Evolutionary conservation across 306 rosid species (phyloP), one percentile per base, ranked within the genome.

Genomic region (Malus orientalis): DNA sequence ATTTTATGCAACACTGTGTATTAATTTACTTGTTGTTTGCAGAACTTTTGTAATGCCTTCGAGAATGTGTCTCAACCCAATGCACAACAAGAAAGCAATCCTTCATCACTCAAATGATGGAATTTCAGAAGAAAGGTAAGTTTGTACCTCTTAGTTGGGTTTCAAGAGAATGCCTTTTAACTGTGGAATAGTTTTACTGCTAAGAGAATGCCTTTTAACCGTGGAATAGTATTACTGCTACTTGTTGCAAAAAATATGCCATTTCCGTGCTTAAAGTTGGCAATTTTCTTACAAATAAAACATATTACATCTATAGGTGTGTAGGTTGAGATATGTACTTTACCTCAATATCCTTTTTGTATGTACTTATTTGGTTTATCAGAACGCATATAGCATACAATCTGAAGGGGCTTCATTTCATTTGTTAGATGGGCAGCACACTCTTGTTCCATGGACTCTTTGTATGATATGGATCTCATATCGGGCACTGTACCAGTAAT

Each of bases 11-110:
- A 42, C 13, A 19, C 38, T 75, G 64, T 47, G 49, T 18, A 66
- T 33, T 70, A 57, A 36, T 70, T 79, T 47, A 66, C 45, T 47
- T 45, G 54, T 32, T 45, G 22, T 62, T 79, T 85, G 90, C 97
- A 92, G 97, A 83, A 90, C 89, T 73, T 89, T 95, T 73, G 99
- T 95, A 18, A 82, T 95, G 97, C 99, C 99, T 13, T 89, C 97
- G 3, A 91, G 96, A 86, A 91, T 95, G 97, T 95, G 97, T 69
- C 89, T 95, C 80, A 95, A 86, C 81, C 97, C 99, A 40, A 85
- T 92, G 51, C 99, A 95, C 79, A 92, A 95, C 77, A 89, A 89
- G 81, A 92, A 92, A 82, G 97, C 92, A 74, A 86, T 95, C 76
- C 87, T 92, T 90, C 99, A 86, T 49, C 85, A 49, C 30, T 80